These are phyloP conservation scores for Jatropha multifida DNA, from an alignment of 441 rosid species.

Conservation along the genomic window DNA sequence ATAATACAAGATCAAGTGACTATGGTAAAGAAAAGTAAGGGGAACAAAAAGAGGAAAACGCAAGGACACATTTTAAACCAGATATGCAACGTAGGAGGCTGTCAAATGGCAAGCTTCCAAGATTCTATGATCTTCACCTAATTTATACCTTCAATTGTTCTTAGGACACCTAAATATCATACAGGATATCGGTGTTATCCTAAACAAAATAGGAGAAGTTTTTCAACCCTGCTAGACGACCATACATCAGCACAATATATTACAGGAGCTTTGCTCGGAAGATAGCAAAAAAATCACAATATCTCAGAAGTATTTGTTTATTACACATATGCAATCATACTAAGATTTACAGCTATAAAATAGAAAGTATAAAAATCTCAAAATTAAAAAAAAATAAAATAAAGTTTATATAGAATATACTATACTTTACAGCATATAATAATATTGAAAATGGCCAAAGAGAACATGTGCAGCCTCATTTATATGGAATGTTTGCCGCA, in stretches of 20 bases:
- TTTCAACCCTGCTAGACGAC: background rate
- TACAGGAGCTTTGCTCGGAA: background rate
- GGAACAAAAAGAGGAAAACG: background rate
- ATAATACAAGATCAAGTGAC: background rate
- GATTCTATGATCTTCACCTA: background rate
- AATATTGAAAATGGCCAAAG: background rate
- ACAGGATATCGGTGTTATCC: background rate
- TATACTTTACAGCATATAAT: background rate
- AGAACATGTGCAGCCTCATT: background rate
- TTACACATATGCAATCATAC: background rate
- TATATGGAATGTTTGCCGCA: background rate
- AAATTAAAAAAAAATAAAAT: background rate
- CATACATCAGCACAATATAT: background rate
- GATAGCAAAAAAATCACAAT: background rate
- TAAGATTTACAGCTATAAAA: background rate
- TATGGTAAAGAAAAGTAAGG: background rate
- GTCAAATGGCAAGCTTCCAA: background rate
- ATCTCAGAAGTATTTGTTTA: background rate
- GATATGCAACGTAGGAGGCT: background rate
- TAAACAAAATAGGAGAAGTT: background rate
- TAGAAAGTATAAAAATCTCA: background rate
- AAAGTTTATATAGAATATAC: background rate
- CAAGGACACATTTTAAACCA: background rate
- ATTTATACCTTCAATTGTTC: background rate
- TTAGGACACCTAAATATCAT: background rate